phyloP scores from a whole-genome alignment of 1,284 basidiomycete genomes.

The Cryptococcus hybrid region DNA sequence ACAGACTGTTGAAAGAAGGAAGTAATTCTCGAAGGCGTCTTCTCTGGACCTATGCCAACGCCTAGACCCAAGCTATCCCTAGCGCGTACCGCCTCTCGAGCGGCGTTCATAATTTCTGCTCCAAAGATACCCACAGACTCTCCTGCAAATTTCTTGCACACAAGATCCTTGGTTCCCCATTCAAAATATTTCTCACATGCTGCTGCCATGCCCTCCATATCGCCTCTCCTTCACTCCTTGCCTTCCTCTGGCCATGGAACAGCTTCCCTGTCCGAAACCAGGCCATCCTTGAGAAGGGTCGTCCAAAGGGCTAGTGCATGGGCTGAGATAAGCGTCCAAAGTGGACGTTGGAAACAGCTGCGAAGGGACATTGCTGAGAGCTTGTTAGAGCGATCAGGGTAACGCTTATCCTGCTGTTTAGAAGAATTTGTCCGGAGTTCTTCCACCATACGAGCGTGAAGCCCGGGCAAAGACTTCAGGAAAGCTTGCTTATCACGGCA shows the following conservation, averaged over 20 bases:
- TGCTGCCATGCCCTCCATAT: constrained; percentile 67
- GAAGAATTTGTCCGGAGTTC: constrained; percentile 71
- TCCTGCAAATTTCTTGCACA: constrained; percentile 42
- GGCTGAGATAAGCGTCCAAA: constrained; percentile 70
- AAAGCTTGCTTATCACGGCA: constrained; percentile 41
- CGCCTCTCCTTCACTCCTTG: constrained; percentile 34
- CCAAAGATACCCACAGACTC: constrained; percentile 36
- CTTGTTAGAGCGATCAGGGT: constrained; percentile 61
- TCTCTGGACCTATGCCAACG: constrained; percentile 3
- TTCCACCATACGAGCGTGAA: constrained; percentile 60
- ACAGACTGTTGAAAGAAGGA: constrained; percentile 12
- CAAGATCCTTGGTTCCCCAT: constrained; percentile 72
- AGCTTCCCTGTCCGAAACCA: constrained; percentile 34
- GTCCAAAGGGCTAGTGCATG: constrained; percentile 43
- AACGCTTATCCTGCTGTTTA: constrained; percentile 57
- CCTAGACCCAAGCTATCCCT: background rate
- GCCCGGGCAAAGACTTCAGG: constrained; percentile 51
- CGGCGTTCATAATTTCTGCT: constrained; percentile 31
- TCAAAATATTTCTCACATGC: constrained; percentile 83
- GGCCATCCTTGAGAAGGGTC: constrained; percentile 36
- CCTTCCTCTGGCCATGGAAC: constrained; percentile 21
- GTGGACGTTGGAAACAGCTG: constrained; percentile 64
- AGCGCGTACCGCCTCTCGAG: constrained; percentile 22
- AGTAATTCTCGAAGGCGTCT: constrained; percentile 9
- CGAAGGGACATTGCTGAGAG: constrained; percentile 54